Percentiles rank a stretch among this genome's conserved stretches.
Conservation (phyloP, 1,284 basidiomycete genomes). For the Malassezia yamatoensis region DNA sequence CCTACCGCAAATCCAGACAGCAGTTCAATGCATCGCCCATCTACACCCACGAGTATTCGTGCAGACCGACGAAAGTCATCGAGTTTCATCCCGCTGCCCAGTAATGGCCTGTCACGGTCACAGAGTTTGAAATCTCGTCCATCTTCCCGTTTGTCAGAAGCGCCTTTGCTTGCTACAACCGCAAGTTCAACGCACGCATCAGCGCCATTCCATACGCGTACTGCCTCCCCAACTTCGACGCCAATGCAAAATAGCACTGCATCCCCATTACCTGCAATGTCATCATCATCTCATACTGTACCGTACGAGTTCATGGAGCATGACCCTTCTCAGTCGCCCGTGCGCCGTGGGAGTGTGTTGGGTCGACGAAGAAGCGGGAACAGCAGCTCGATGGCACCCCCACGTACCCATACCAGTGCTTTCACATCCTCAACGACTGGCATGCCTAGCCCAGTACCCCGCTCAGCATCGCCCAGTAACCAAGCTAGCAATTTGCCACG, state of each 20-base stretch:
- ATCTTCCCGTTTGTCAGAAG: constrained; percentile 5
- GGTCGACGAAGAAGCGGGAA: constrained; percentile 18
- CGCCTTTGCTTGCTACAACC: background rate
- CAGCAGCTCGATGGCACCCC: background rate
- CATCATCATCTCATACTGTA: constrained; percentile 12
- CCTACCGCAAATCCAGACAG: constrained; percentile 19
- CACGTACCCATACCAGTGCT: background rate
- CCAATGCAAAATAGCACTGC: background rate
- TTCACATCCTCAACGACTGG: background rate
- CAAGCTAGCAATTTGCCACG: constrained; percentile 1
- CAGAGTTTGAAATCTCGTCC: constrained; percentile 5
- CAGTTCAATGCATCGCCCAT: constrained; percentile 1
- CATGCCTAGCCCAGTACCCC: background rate
- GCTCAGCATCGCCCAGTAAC: constrained; percentile 10
- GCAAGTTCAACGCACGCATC: too few species aligned
- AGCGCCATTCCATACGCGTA: too few species aligned
- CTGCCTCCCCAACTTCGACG: background rate
- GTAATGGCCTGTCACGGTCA: constrained; percentile 24
- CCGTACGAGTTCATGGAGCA: constrained; percentile 35
- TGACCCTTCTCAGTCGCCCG: constrained; percentile 27
- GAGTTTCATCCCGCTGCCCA: constrained; percentile 36
- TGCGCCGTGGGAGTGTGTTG: constrained; percentile 18
- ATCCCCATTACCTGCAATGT: background rate
- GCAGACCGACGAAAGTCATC: constrained; percentile 19
- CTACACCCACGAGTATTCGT: constrained; percentile 9